A percentile compares a stretch with the other conserved stretches of the same genome.
Evolutionary conservation across 2,329 filamentous ascomycete species (phyloP).

Genomic region (Cordyceps pruinosa): DNA sequence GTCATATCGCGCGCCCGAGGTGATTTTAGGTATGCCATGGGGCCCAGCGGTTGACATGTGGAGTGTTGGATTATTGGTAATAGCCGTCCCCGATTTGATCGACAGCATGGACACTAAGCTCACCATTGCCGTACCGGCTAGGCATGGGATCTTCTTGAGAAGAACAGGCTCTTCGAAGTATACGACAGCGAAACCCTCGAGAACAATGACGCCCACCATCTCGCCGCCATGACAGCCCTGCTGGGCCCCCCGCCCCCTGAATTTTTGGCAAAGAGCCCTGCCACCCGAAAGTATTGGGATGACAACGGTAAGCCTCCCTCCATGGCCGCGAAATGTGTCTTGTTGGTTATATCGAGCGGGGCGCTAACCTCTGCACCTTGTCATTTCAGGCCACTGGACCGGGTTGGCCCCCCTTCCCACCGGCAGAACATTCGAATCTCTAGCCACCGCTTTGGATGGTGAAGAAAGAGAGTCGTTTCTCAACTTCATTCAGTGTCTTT

Average conservation of each 20-base stretch:
- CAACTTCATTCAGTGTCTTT: constrained; percentile 17
- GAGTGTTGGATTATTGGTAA: constrained; percentile 29
- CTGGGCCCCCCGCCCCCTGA: constrained; percentile 22
- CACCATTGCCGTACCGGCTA: constrained; percentile 20
- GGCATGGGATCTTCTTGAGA: constrained; percentile 22
- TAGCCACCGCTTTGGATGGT: constrained; percentile 13
- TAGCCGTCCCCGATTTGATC: background rate
- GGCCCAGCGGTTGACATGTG: constrained; percentile 28
- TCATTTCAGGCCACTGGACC: constrained; percentile 21
- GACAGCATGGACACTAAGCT: background rate
- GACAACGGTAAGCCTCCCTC: constrained; percentile 20
- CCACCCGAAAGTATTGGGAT: constrained; percentile 22
- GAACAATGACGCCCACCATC: constrained; percentile 22
- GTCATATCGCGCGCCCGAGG: constrained; percentile 29
- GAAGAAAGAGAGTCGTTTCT: constrained; percentile 18
- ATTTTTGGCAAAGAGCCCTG: constrained; percentile 19
- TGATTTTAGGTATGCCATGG: constrained; percentile 31
- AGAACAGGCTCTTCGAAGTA: constrained; percentile 18
- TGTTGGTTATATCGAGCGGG: too few relatives aligned
- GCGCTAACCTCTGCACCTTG: constrained; percentile 5
- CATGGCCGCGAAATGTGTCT: too few relatives aligned
- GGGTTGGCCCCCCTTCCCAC: constrained; percentile 20
- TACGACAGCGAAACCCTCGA: constrained; percentile 19
- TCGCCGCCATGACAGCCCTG: constrained; percentile 23
- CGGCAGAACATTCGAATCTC: constrained; percentile 14